Evolutionary conservation across 768 basidiomycete species (phyloP).

Genomic region (Amanita pallidorosea): DNA sequence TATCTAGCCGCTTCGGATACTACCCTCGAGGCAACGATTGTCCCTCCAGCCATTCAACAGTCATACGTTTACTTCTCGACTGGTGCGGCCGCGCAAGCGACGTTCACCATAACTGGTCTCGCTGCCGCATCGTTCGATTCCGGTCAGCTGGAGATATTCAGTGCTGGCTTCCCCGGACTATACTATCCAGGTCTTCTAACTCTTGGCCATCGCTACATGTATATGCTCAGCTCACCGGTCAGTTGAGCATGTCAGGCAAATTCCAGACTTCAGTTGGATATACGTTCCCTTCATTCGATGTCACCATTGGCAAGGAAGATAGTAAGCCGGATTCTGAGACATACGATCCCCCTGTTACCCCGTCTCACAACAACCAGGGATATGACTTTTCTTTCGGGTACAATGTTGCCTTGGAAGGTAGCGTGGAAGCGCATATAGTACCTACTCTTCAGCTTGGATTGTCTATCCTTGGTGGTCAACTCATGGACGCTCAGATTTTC

Average conservation of each 20-base stretch:
- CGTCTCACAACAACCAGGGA: neutral
- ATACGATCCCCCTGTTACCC: neutral
- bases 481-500: conserved; percentile 16
- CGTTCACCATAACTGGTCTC: conserved; percentile 11
- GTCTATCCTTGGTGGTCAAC: conserved; percentile 12
- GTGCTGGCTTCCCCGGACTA: conserved; percentile 15
- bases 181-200: conserved; percentile 16
- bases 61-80: conserved; percentile 13
- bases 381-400: neutral
- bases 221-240: neutral
- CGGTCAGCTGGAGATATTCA: conserved; percentile 5
- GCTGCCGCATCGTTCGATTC: conserved; percentile 10
- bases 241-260: neutral
- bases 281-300: neutral
- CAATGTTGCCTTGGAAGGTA: conserved; percentile 15
- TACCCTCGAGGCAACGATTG: conserved; percentile 14
- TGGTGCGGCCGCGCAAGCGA: conserved; percentile 9
- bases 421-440: conserved; percentile 13
- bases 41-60: conserved; percentile 14
- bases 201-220: conserved; percentile 12
- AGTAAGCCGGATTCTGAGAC: neutral
- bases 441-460: conserved; percentile 16
- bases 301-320: neutral
- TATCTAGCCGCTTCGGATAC: conserved; percentile 11
- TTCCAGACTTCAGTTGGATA: neutral